phyloP scores from a whole-genome alignment of 208 protist genomes.

The Novymonas esmeraldas region DNA sequence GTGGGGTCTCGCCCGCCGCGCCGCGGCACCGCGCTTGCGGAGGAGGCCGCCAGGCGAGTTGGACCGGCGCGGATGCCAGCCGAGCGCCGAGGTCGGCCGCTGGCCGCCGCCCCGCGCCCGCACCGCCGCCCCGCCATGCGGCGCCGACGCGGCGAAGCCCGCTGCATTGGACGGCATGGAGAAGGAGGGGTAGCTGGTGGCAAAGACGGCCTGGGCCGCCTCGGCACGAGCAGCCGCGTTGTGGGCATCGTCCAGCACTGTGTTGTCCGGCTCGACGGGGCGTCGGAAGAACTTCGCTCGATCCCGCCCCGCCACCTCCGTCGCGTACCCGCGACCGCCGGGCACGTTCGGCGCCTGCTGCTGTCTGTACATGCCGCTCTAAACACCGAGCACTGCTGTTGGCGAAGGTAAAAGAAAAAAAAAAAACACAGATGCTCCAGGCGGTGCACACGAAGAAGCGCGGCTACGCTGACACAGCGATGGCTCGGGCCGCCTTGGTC shows the following conservation, averaged over 20 bases:
- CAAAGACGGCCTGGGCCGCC: conserved; percentile 27
- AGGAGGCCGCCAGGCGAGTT: neutral
- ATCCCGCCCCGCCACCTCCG: conserved; percentile 86
- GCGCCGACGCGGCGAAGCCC: conserved; percentile 10
- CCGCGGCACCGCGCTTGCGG: neutral
- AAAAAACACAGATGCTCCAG: neutral
- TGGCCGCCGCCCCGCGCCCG: neutral
- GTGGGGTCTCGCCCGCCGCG: conserved; percentile 22
- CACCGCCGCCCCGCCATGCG: neutral
- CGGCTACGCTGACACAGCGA: neutral
- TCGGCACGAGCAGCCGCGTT: neutral
- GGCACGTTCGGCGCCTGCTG: conserved; percentile 31
- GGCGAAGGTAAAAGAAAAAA: neutral
- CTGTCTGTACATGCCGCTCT: conserved; percentile 33
- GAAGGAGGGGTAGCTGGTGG: conserved; percentile 28
- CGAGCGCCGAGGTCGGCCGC: conserved; percentile 6
- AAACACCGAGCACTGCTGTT: too few species aligned
- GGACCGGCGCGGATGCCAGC: conserved; percentile 1
- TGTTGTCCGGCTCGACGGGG: conserved; percentile 63
- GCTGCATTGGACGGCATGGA: conserved; percentile 17
- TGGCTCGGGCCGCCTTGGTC: too few species aligned
- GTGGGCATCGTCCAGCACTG: conserved; percentile 19
- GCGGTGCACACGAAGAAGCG: neutral
- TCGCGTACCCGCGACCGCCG: conserved; percentile 59
- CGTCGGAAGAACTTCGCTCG: conserved; percentile 88